phyloP scores from a whole-genome alignment of 1,139 yeast species.

The Suhomyces choctaworum region DNA sequence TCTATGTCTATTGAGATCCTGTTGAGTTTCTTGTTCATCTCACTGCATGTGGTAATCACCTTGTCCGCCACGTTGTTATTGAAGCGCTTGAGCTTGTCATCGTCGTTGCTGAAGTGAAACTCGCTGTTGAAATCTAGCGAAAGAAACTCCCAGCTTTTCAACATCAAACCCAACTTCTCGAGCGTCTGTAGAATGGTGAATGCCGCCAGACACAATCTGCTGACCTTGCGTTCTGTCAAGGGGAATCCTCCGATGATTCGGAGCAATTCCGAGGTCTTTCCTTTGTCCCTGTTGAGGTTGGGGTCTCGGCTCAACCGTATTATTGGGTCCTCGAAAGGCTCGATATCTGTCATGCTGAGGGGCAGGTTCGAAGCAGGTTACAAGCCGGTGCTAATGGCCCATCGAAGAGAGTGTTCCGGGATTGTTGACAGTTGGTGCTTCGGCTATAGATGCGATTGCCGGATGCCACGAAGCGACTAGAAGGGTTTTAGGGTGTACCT shows the following conservation, averaged over 20 bases:
- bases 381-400: too few relatives aligned
- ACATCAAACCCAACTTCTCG: conserved; percentile 48
- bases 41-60: conserved; percentile 50
- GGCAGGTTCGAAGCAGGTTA: too few relatives aligned
- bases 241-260: conserved; percentile 46
- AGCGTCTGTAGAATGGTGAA: conserved; percentile 49
- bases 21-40: conserved; percentile 42
- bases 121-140: conserved; percentile 54
- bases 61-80: conserved; percentile 49
- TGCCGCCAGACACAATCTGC: conserved; percentile 51
- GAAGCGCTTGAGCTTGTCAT: conserved; percentile 38
- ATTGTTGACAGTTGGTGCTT: too few relatives aligned
- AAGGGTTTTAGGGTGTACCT: too few relatives aligned
- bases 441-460: too few relatives aligned
- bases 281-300: conserved; percentile 45
- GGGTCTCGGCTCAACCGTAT: conserved; percentile 51
- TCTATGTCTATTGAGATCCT: conserved; percentile 49
- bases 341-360: conserved; percentile 10
- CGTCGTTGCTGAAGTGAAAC: conserved; percentile 36
- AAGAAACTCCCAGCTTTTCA: conserved; percentile 57
- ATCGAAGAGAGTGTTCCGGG: too few relatives aligned
- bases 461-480: too few relatives aligned
- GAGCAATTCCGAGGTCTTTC: conserved; percentile 42
- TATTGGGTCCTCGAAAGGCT: conserved; percentile 48
- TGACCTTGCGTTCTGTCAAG: conserved; percentile 46